Evolutionary conservation across 2,329 filamentous ascomycete species (phyloP), one percentile per base, ranked within the genome.

Genomic region (Ophiostoma sp.): DNA sequence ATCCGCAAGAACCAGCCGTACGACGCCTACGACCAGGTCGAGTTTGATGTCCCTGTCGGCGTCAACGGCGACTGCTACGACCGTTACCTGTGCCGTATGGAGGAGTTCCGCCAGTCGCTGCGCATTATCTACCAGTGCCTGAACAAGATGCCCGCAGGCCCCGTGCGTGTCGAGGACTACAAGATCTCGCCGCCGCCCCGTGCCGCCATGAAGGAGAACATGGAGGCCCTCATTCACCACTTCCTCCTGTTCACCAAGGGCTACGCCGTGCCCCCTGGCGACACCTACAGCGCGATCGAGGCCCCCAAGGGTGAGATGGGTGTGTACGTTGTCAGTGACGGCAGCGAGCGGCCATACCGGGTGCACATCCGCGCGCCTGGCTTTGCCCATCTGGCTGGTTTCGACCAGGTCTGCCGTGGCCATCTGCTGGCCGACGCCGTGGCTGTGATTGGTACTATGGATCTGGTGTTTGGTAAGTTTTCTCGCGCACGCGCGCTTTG

Each of bases 241-340:
- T 99, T 99, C 86, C 82, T 99, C 73, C 88, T 99, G 67, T 99
- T 94, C 84, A 98, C 93, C 79, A 99, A 99, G 86, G 95, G 95
- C 70, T 99, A 99, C 81, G 87, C 92, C 62, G 95, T 99, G 4
- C 95, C 95, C 60, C 95, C 96, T 7, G 96, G 95, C 72, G 95
- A 99, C 84, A 99, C 95, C 5, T 99, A 99, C 84, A 93, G 90
- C 64, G 94, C 90, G 71, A 99, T 99, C 73, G 95, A 99, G 84
- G 95, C 96, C n/a, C 95, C 95, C 70, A 99, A 99, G 89, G 95
- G 95, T 75, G 95, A 99, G 83, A 99, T 99, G 95, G 95, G 90
- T 78, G 95, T 99, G 62, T 99, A 90, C 78, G 82, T 99, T 66
- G 95, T 99, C 76, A 96, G 91, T 77, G 95, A 99, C 77, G 95